Base-by-base conservation (phyloP, 768 basidiomycete genomes). In the Kwoniella botswanensis region DNA sequence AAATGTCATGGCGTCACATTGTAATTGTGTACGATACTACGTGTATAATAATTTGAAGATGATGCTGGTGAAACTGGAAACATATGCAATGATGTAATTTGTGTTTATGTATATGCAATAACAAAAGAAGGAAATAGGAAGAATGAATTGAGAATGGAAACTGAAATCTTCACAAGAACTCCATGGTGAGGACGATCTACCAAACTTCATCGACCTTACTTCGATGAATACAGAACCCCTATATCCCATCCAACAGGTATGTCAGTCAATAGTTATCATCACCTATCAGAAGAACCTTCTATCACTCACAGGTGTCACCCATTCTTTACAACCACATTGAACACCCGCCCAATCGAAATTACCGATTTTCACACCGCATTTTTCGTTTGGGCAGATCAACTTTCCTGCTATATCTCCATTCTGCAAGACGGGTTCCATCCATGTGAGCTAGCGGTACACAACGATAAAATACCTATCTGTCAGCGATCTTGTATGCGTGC, bases 331-430 rank as follows among this genome's bases (percentile, higher is more conserved):
- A 24, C 92, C 91, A 80, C 94, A 96, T 77, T 90, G 88, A 35
- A 93, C 89, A 0, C 96, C 96, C 4, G 94, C 93, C 97, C 97
- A 99, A 81, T 97, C 94, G 76, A 90, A 98, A 82, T 93, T 97
- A 2, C 97, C 97, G 18, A 99, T 86, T 85, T 99, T 99, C 26
- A 88, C 90, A 2, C 88, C 87, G 77, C 97, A 99, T 78, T 92
- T 94, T 77, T 90, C 87, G 83, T 95, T 96, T 3, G 97, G 97
- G 76, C 97, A 99, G 0, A 88, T 70, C 74, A 99, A 92, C 86
- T 94, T 97, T 18, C 97, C 97, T 0, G 90, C 88, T 46, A 95
- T 85, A 55, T 89, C 87, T 0, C 94, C 95, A n/a, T 85, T 83
- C 44, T 89, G 86, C 10, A 98, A 85, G 75, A 91, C 88, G 4